Conservation (phyloP, 2,329 filamentous ascomycete genomes). For the Arthrinium puccinioides region DNA sequence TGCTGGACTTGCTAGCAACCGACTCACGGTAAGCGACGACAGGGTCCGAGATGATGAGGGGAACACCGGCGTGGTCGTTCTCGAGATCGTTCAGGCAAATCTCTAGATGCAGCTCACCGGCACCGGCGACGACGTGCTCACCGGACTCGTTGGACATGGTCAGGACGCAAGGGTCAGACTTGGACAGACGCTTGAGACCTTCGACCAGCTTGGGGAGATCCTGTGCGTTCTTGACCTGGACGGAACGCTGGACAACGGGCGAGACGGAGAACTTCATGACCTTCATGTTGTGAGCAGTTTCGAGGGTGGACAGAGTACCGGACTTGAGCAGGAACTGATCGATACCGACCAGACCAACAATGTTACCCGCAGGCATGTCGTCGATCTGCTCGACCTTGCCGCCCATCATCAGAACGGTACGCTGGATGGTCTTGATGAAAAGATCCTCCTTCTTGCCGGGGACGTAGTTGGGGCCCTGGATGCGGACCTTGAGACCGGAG, state of each 20-base stretch:
- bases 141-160: conserved; percentile 84
- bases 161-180: conserved; percentile 98
- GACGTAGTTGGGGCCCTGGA: conserved; percentile 97
- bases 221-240: conserved; percentile 99
- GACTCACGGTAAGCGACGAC: conserved; percentile 99
- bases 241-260: conserved; percentile 95
- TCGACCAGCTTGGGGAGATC: conserved; percentile 99
- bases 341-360: conserved; percentile 97
- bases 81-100: conserved; percentile 99
- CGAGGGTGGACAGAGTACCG: conserved; percentile 94
- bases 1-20: conserved; percentile 75
- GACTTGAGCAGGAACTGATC: conserved; percentile 99
- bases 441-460: conserved; percentile 98
- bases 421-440: conserved; percentile 99
- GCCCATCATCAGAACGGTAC: conserved; percentile 99
- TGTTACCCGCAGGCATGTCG: conserved; percentile 98
- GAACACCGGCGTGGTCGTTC: conserved; percentile 98
- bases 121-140: conserved; percentile 98
- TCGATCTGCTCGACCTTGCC: conserved; percentile 98
- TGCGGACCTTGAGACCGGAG: conserved; percentile 98
- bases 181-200: conserved; percentile 99
- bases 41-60: conserved; percentile 94
- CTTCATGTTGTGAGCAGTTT: conserved; percentile 99
- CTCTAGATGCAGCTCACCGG: conserved; percentile 98
- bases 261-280: conserved; percentile 99